Evolutionary conservation across 345 rosid species (phyloP).

Genomic region (Bruguiera parviflora): DNA sequence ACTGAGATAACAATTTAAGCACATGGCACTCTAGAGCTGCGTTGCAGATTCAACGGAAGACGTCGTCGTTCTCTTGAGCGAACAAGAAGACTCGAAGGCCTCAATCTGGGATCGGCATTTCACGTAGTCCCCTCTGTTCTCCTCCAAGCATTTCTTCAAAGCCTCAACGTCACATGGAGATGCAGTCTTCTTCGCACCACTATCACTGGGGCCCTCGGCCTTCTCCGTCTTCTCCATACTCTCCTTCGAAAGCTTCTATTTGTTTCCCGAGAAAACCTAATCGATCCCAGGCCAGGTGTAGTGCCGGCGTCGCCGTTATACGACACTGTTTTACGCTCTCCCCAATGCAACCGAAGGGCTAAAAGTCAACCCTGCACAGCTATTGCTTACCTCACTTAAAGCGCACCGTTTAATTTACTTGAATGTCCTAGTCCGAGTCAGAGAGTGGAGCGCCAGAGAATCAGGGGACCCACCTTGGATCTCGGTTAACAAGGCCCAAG

Average conservation of each 20-base stretch:
- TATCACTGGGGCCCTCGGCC: slow-evolving; percentile 8
- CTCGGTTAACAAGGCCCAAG: slow-evolving; percentile 34
- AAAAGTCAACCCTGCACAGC: no score
- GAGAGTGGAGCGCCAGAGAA: background rate
- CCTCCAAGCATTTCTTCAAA: slow-evolving; percentile 82
- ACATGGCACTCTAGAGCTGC: background rate
- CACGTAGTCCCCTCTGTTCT: slow-evolving; percentile 68
- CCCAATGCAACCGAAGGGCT: no score
- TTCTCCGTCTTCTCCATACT: slow-evolving; percentile 26
- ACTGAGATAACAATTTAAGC: background rate
- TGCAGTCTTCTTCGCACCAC: slow-evolving; percentile 41
- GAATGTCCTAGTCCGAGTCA: no score
- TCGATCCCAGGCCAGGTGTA: background rate
- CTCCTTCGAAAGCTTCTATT: background rate
- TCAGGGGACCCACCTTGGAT: slow-evolving; percentile 43
- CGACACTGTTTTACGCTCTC: no score
- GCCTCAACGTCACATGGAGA: slow-evolving; percentile 80
- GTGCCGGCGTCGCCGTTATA: no score
- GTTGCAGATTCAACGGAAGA: slow-evolving; percentile 18
- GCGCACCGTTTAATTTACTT: no score
- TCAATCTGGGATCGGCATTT: slow-evolving; percentile 73
- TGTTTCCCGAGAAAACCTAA: background rate
- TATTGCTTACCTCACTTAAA: no score
- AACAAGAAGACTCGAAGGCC: slow-evolving; percentile 73
- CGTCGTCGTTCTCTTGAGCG: slow-evolving; percentile 44